These are phyloP conservation scores for Claviceps sorghi DNA, from an alignment of 2,329 filamentous ascomycete genomes.

Conservation along the genomic window DNA sequence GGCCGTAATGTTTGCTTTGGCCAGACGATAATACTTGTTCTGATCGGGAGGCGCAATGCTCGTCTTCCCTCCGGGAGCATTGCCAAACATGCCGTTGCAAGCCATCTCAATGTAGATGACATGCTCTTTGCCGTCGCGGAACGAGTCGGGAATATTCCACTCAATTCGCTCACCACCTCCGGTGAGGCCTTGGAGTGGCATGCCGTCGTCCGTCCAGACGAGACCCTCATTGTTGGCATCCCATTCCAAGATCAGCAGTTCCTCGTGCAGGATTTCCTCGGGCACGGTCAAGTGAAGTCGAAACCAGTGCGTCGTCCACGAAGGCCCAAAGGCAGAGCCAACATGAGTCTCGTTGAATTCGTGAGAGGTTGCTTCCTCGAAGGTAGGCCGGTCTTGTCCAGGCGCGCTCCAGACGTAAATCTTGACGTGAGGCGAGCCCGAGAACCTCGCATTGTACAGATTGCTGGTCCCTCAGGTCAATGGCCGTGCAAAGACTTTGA, in stretches of 20 bases:
- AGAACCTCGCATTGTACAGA: slow-evolving; percentile 27
- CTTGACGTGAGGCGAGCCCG: slow-evolving; percentile 63
- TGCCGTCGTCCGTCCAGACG: slow-evolving; percentile 82
- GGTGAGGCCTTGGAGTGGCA: slow-evolving; percentile 79
- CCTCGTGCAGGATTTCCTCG: slow-evolving; percentile 53
- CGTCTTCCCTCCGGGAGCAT: slow-evolving; percentile 61
- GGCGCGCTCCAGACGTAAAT: slow-evolving; percentile 79
- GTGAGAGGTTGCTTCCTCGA: slow-evolving; percentile 66
- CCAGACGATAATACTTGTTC: slow-evolving; percentile 66
- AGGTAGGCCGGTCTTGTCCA: slow-evolving; percentile 63
- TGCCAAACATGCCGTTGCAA: slow-evolving; percentile 97
- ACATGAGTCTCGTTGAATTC: slow-evolving; percentile 60
- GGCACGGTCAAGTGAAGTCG: slow-evolving; percentile 69
- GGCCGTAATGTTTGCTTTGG: slow-evolving; percentile 71
- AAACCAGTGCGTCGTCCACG: slow-evolving; percentile 98
- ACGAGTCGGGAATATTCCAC: slow-evolving; percentile 75
- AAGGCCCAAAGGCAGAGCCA: slow-evolving; percentile 74
- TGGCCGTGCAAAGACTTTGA: background rate
- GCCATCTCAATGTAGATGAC: slow-evolving; percentile 95
- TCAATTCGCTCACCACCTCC: slow-evolving; percentile 78
- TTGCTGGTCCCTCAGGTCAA: slow-evolving; percentile 14
- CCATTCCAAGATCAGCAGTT: slow-evolving; percentile 90
- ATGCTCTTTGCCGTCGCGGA: slow-evolving; percentile 74
- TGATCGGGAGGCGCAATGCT: slow-evolving; percentile 77
- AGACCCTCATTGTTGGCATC: slow-evolving; percentile 90